phyloP scores from a whole-genome alignment of 345 rosid genomes.

The Brassica rapa region DNA sequence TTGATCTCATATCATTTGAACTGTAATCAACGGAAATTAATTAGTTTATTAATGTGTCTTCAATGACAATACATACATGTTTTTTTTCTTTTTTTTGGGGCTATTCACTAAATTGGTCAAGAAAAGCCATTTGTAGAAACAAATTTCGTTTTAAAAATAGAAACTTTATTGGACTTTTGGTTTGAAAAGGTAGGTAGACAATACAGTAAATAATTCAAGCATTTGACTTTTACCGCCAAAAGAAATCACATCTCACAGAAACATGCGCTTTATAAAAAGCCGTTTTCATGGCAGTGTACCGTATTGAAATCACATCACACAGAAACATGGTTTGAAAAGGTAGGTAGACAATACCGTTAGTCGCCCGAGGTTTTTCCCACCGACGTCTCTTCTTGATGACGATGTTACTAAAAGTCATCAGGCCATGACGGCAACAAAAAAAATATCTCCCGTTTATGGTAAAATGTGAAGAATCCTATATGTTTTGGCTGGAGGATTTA shows the following conservation, averaged over 20 bases:
- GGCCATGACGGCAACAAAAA: not conserved
- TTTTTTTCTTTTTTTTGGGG: not conserved
- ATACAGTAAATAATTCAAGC: slow-evolving; percentile 17
- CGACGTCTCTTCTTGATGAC: slow-evolving; percentile 14
- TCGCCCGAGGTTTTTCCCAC: slow-evolving; percentile 20
- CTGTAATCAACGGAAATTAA: slow-evolving; percentile 10
- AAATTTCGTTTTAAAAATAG: not conserved
- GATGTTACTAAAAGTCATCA: slow-evolving; percentile 9
- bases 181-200: slow-evolving; percentile 16
- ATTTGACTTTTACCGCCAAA: slow-evolving; percentile 6
- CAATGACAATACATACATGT: not conserved
- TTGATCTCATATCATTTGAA: slow-evolving; percentile 4
- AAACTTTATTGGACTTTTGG: slow-evolving; percentile 24
- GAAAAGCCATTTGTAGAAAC: slow-evolving; percentile 4
- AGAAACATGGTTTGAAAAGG: too few relatives aligned
- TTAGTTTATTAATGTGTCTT: not conserved
- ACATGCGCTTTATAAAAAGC: slow-evolving; percentile 18
- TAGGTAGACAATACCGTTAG: not conserved
- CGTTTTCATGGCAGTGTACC: slow-evolving; percentile 24
- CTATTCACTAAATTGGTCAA: slow-evolving; percentile 9
- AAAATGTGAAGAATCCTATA: not conserved
- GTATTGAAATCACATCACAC: too few relatives aligned
- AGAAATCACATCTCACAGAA: slow-evolving; percentile 15
- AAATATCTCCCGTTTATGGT: slow-evolving; percentile 3
- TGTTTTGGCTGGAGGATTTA: not conserved